These are phyloP conservation scores for Lactarius pseudohatsudake DNA, from an alignment of 768 basidiomycete species.

Conservation along the genomic window DNA sequence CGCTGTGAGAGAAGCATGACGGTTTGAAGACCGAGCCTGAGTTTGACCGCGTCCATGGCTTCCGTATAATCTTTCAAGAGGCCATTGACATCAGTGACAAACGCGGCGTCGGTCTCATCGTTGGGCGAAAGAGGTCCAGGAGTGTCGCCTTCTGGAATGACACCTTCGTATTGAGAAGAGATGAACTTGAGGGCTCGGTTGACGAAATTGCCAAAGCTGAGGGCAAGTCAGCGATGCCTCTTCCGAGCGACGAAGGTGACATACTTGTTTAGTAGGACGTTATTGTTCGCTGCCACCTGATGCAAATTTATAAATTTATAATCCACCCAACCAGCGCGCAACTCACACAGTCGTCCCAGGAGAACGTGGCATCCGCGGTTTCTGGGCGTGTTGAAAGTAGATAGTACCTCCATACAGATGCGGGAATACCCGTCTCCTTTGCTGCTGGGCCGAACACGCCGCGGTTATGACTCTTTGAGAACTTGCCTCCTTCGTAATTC, in stretches of 20 bases:
- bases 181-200: slow-evolving; percentile 94
- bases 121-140: slow-evolving; percentile 70
- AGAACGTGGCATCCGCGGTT: slow-evolving; percentile 92
- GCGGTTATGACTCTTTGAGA: slow-evolving; percentile 95
- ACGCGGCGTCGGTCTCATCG: slow-evolving; percentile 66
- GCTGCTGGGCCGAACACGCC: slow-evolving; percentile 97
- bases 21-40: slow-evolving; percentile 82
- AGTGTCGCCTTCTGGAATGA: slow-evolving; percentile 78
- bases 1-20: slow-evolving; percentile 87
- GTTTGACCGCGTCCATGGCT: slow-evolving; percentile 88
- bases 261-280: slow-evolving; percentile 89
- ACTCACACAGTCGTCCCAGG: slow-evolving; percentile 91
- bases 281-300: slow-evolving; percentile 90
- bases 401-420: slow-evolving; percentile 97
- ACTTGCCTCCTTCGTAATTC: slow-evolving; percentile 98
- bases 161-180: slow-evolving; percentile 74
- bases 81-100: slow-evolving; percentile 75
- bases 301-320: slow-evolving; percentile 1
- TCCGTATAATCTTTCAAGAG: slow-evolving; percentile 78
- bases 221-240: neutral
- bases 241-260: neutral
- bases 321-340: neutral
- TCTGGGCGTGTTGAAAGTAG: slow-evolving; percentile 91
- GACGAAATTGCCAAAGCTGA: slow-evolving; percentile 94
- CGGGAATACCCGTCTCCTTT: slow-evolving; percentile 87